These are phyloP conservation scores for Austropuccinia psidii DNA, from an alignment of 1,284 basidiomycete genomes.

Conservation along the genomic window DNA sequence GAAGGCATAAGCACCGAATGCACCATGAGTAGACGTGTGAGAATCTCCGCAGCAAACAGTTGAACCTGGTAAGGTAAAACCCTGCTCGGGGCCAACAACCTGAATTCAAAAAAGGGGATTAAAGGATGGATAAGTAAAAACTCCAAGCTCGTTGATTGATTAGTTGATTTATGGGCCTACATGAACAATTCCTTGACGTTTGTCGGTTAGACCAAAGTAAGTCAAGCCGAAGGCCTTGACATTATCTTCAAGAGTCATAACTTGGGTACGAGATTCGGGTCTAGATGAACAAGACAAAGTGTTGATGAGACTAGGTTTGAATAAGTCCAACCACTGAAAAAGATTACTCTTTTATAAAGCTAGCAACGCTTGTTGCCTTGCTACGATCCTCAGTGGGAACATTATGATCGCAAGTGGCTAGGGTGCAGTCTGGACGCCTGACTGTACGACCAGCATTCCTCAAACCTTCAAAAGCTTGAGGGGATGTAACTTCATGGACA, in stretches of 20 bases:
- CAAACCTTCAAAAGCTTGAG: constrained; percentile 93
- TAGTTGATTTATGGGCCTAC: not conserved
- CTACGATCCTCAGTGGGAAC: constrained; percentile 54
- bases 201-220: constrained; percentile 87
- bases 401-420: constrained; percentile 93
- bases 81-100: constrained; percentile 90
- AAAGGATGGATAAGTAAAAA: not conserved
- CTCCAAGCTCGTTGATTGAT: not conserved
- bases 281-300: not conserved
- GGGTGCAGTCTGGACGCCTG: constrained; percentile 82
- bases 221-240: constrained; percentile 91
- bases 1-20: constrained; percentile 90
- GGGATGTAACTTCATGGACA: constrained; percentile 91
- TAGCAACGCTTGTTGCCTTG: constrained; percentile 26
- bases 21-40: constrained; percentile 80
- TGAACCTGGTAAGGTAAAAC: constrained; percentile 85
- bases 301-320: constrained; percentile 53
- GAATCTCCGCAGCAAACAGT: constrained; percentile 95
- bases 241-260: constrained; percentile 80
- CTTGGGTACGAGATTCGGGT: constrained; percentile 85
- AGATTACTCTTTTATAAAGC: constrained; percentile 34
- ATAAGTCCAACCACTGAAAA: not conserved
- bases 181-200: constrained; percentile 62
- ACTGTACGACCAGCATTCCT: constrained; percentile 70
- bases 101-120: constrained; percentile 19